Base-by-base conservation (phyloP, 495 filamentous ascomycete genomes). In the Trichoderma orchidacearum region DNA sequence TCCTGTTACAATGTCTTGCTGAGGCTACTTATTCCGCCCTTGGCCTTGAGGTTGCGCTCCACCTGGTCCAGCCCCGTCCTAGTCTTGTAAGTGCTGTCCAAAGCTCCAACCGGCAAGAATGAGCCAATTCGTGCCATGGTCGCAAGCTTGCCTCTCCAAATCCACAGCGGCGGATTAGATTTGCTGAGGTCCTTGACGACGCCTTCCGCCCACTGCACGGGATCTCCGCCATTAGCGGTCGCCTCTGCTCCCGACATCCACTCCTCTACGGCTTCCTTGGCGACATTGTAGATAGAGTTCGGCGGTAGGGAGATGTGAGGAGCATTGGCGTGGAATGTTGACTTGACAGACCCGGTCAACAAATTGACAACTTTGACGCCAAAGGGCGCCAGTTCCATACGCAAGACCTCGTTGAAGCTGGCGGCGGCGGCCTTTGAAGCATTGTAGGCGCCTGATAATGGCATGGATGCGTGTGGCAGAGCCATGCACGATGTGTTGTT, bases 381-480 rank as follows among this genome's bases (percentile, higher is more conserved):
- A 38, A 70, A 66, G 5, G 66, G 61, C 36, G 50, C 51, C 2
- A 73, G 64, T 55, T 73, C 68, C 0, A 72, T 27, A 3, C 68
- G 64, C 50, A 64, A 25, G 1, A 57, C 56, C 59, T 23, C 18
- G 41, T 17, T 48, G 1, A 48, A 25, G 21, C 7, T 48, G 9
- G 41, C 18, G 6, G 18, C 41, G 21, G 41, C 41, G 8, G 41
- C 41, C 21, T 23, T 27, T 3, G 34, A 36, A 4, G 34, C 34
- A 53, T 61, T 63, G 57, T 72, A 73, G 68, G 13, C 71, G 61
- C 70, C 70, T 72, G 51, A 32, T 51, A 63, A 63, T 4, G 64
- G 62, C 31, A 62, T 5, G 25, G 52, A 30, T n/a, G 34, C 55
- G 18, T 23, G 51, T 0, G 35, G 13, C 30, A 45, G 18, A 3